Evolutionary conservation across 129 eudicot species (phyloP).

Genomic region (Helianthus annuus): HanXRQr2.0-SUNRISE NC_035447.2:49561657-49562156

Average conservation of each 20-base stretch:
- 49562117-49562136: too few relatives aligned
- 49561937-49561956: conserved; percentile 24
- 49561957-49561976: conserved; percentile 14
- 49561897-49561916: conserved; percentile 31
- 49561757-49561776: conserved; percentile 30
- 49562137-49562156: conserved; percentile 3
- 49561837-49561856: conserved; percentile 7
- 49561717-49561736: conserved; percentile 32
- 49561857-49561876: conserved; percentile 34
- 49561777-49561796: conserved; percentile 23
- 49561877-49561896: conserved; percentile 32
- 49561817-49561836: conserved; percentile 29
- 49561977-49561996: conserved; percentile 30
- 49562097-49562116: conserved; percentile 28
- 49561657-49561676: conserved; percentile 18
- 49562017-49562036: conserved; percentile 33
- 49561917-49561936: conserved; percentile 31
- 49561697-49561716: conserved; percentile 30
- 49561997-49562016: conserved; percentile 17
- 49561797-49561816: conserved; percentile 22
- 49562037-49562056: conserved; percentile 33
- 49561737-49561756: conserved; percentile 32
- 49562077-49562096: conserved; percentile 34
- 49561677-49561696: conserved; percentile 24
- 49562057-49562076: conserved; percentile 27